Percentiles rank a stretch among this genome's conserved stretches.
phyloP scores from a whole-genome alignment of 1,139 yeast genomes.

The Ogataea hybrid region DNA sequence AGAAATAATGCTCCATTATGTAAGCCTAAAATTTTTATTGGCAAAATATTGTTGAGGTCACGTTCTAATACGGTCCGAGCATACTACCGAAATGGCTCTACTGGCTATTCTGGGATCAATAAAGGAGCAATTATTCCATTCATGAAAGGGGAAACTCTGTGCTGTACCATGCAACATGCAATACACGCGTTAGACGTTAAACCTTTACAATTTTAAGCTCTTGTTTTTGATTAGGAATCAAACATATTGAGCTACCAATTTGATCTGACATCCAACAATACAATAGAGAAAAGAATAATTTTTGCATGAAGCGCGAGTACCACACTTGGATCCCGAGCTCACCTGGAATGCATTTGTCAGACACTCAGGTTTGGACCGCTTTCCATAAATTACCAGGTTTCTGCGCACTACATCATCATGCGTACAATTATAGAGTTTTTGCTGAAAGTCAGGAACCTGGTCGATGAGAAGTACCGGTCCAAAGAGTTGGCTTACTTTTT shows the following conservation, averaged over 20 bases:
- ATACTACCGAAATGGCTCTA: not conserved
- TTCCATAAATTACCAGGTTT: not conserved
- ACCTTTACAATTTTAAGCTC: not conserved
- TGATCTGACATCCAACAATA: not conserved
- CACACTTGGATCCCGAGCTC: not conserved
- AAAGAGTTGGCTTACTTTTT: conserved; percentile 10
- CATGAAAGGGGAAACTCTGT: not conserved
- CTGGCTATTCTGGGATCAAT: not conserved
- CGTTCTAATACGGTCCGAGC: not conserved
- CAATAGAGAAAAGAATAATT: not conserved
- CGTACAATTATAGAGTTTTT: not conserved
- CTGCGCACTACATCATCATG: not conserved
- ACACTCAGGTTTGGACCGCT: not conserved
- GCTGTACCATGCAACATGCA: not conserved
- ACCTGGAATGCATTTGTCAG: not conserved
- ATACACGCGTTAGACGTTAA: not conserved
- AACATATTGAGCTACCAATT: not conserved
- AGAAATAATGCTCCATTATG: not conserved
- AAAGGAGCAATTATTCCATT: not conserved
- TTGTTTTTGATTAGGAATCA: not conserved
- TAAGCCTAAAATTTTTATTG: not conserved
- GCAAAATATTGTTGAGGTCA: not conserved
- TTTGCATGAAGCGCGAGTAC: not conserved
- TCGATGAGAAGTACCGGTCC: conserved; percentile 1
- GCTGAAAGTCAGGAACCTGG: not conserved